phyloP scores from a whole-genome alignment of 106 monocot species.

The Dendrobium catenatum region DNA sequence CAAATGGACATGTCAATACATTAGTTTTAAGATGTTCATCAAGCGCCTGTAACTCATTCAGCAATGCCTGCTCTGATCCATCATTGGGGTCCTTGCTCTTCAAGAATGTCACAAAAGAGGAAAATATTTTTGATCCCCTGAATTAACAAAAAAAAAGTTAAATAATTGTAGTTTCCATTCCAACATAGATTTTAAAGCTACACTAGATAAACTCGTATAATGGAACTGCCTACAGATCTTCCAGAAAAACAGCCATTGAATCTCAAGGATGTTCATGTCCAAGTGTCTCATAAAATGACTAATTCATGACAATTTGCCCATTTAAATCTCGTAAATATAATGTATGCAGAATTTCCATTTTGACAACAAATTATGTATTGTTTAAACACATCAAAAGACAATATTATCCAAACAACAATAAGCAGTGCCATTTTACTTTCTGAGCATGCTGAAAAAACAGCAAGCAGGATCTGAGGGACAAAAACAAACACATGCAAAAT shows the following conservation, averaged over 20 bases:
- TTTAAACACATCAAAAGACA: background rate
- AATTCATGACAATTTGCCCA: background rate
- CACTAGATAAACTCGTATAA: background rate
- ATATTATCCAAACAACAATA: background rate
- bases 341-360: background rate
- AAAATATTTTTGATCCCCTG: slow-evolving; percentile 88
- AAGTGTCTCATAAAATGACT: background rate
- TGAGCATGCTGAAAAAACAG: background rate
- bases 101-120: slow-evolving; percentile 63
- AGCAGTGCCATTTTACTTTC: background rate
- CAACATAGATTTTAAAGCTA: background rate
- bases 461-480: too few species aligned
- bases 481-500: too few species aligned
- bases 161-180: background rate
- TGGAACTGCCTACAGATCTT: background rate
- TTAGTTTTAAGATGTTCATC: slow-evolving; percentile 78
- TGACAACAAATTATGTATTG: background rate
- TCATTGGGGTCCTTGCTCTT: slow-evolving; percentile 74
- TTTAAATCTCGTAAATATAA: background rate
- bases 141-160: background rate
- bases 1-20: slow-evolving; percentile 25
- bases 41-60: slow-evolving; percentile 60
- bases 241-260: background rate
- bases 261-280: background rate
- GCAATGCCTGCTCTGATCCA: slow-evolving; percentile 71